These are phyloP conservation scores for Ceratonia siliqua DNA, from an alignment of 306 rosid genomes.

Conservation along the genomic window DNA sequence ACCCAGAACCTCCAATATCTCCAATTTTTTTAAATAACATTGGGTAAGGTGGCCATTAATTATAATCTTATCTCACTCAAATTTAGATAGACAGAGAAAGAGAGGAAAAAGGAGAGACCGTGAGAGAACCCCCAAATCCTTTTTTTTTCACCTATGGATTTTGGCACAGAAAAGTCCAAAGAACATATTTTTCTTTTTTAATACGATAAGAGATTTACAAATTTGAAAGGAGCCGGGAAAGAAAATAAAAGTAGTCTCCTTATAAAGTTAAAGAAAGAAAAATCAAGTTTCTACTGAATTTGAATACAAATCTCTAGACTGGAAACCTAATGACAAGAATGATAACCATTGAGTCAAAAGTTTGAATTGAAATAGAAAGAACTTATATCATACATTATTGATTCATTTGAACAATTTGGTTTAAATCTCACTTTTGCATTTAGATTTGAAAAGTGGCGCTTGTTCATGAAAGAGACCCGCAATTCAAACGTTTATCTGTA, in stretches of 20 bases:
- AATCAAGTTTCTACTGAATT: background rate
- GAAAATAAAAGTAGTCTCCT: background rate
- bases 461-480: background rate
- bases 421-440: too few relatives aligned
- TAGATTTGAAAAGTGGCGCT: too few relatives aligned
- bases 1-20: too few relatives aligned
- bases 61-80: background rate
- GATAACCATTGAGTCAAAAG: background rate
- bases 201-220: background rate
- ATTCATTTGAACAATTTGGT: background rate
- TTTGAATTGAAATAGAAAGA: background rate
- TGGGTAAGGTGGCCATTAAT: background rate
- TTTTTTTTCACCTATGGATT: too few relatives aligned
- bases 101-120: background rate
- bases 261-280: background rate
- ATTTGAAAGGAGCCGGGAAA: background rate
- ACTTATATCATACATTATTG: background rate
- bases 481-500: conserved; percentile 1
- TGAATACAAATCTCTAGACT: background rate
- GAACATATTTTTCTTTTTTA: too few relatives aligned
- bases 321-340: background rate
- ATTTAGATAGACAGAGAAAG: background rate
- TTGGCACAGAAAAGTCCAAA: too few relatives aligned
- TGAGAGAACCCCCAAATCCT: too few relatives aligned
- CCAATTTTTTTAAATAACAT: too few relatives aligned